Evolutionary conservation across 2,329 filamentous ascomycete species (phyloP), one percentile per base, ranked within the genome.

Genomic region (Pseudogymnoascus sp.): DNA sequence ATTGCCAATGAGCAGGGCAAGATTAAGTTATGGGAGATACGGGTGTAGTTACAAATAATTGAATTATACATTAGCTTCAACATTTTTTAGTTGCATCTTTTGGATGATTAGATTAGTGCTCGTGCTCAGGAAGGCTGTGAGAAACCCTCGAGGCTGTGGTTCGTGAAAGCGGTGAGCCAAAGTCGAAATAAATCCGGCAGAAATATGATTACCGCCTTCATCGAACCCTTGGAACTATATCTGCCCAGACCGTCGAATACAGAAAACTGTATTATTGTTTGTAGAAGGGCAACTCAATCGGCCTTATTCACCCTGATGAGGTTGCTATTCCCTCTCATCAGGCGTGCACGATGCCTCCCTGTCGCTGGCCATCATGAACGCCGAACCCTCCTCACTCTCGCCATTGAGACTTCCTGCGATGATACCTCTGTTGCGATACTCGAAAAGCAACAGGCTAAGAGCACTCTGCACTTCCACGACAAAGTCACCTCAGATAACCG

Each of bases 371-470:
- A 33, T 7, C 65, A 67, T n/a, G 59, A 65, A n/a, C 67, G 65
- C 16, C 76, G 75, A 26, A 66, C 65, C 42, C 78, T 84, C 64
- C 72, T 82, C 16, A 86, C 83, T 4, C 82, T 93, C 59, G 89
- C 89, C 61, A 92, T 95, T 72, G 90, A 95, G 74, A 89, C 88
- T 8, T 92, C 89, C 2, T 95, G 93, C 80, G 93, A 97, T 76
- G 93, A 97, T 78, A 96, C 93, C 0, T 93, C 89, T 64, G 92
- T 97, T 19, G 89, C 93, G 31, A 76, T 97, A 59, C 80, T 97
- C 40, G 84, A 90, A 62, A 87, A 86, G 69, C 69, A 69, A 40
- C 21, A 65, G 8, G 67, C 71, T 24, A 66, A 66, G 35, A 68
- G 69, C 16, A 79, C 76, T 5, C 81, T 96, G 2, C 85, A 89